Percentiles rank a stretch among this genome's conserved stretches.
These are phyloP conservation scores for Vigna unguiculata DNA, from an alignment of 306 rosid genomes.

Conservation along the genomic window DNA sequence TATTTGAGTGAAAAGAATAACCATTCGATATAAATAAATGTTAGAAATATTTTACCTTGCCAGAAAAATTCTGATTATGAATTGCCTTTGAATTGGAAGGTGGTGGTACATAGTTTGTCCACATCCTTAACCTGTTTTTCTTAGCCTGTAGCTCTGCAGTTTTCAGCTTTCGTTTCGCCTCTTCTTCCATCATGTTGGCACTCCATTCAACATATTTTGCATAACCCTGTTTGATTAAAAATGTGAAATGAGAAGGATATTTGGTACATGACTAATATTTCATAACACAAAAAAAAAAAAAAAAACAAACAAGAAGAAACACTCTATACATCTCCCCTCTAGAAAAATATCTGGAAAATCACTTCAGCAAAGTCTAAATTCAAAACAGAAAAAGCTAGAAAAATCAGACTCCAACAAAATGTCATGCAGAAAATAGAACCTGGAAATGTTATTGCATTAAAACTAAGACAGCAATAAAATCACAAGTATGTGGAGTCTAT, in stretches of 20 bases:
- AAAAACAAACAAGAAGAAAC: neutral
- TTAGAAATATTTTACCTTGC: conserved; percentile 71
- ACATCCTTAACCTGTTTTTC: conserved; percentile 74
- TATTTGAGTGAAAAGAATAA: conserved; percentile 9
- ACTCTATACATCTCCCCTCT: conserved; percentile 1
- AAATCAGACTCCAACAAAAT: conserved; percentile 22
- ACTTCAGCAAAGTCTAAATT: neutral
- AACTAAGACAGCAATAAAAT: neutral
- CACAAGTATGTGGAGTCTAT: neutral
- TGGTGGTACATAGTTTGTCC: conserved; percentile 96
- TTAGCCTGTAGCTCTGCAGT: conserved; percentile 89
- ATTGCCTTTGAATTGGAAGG: conserved; percentile 94
- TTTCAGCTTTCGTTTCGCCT: conserved; percentile 84
- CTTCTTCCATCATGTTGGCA: conserved; percentile 98
- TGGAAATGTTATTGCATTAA: conserved; percentile 17
- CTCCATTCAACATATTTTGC: conserved; percentile 99
- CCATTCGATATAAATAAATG: conserved; percentile 13
- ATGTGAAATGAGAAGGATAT: conserved; percentile 27
- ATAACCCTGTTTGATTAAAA: conserved; percentile 63
- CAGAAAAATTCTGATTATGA: conserved; percentile 92
- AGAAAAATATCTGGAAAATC: no score
- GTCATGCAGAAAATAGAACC: neutral
- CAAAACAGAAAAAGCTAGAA: conserved; percentile 13
- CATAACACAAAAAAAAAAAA: neutral
- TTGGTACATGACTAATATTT: conserved; percentile 14